Base-by-base conservation (phyloP, 768 basidiomycete genomes). In the Baorangia bicolor region DNA sequence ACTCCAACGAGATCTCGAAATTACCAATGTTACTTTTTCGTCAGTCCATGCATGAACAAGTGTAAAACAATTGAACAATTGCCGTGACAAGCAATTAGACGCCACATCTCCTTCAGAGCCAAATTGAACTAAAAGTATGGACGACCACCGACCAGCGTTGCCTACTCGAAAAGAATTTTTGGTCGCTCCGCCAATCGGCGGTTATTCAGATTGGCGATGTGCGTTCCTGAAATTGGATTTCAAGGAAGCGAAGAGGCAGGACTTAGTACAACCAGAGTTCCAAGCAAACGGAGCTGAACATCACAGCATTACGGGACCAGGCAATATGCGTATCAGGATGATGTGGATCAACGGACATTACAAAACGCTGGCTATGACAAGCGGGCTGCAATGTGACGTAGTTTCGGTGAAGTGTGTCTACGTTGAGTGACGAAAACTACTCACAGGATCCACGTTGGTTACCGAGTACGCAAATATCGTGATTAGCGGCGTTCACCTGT, bases 341-440 rank as follows among this genome's bases (percentile, higher is more conserved):
- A 13, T 42, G 59, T 69, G 62, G 59, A 64, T 64, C 52, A 57
- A 57, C 68, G 61, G 67, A 59, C 35, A 64, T 69, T 69, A 69
- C 51, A 66, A 54, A 49, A 56, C 48, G 31, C 16, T 38, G 47
- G 53, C 46, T 47, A 53, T 46, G 49, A 38, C 50, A 53, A 39
- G 28, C 66, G 43, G 42, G 56, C 57, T 69, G 52, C 51, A 34
- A 34, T 47, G 57, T 56, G 58, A 66, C 59, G 49, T 61, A 55
- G 62, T 51, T 53, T 49, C 20, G 28, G 62, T 53, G 41, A 60
- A 41, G 50, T 25, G 48, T 46, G 49, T 61, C 46, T 40, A 39
- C 41, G 31, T 40, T 53, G 35, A 55, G 45, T 52, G 52, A 55
- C 41, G 45, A 56, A 48, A 55, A 51, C 42, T 13, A 63, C 69